A percentile compares a stretch with the other conserved stretches of the same genome.
phyloP scores from a whole-genome alignment of 2,329 filamentous ascomycete genomes.

The Fusarium coffeatum region DNA sequence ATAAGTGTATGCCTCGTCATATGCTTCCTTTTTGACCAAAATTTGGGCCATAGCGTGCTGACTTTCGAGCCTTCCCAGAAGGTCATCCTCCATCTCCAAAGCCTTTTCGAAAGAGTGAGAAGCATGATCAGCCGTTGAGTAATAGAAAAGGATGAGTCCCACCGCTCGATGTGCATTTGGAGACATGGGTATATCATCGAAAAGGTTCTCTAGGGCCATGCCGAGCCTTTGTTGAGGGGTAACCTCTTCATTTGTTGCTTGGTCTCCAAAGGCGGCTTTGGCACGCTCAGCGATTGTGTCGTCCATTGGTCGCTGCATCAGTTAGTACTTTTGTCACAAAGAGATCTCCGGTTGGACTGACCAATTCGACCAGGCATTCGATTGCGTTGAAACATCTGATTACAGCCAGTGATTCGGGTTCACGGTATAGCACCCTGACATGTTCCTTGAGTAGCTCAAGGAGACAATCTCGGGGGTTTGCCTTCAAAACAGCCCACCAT shows the following conservation, averaged over 20 bases:
- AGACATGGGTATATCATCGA: conserved; percentile 33
- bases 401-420: no score
- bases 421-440: neutral
- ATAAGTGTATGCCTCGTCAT: neutral
- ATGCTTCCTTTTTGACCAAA: no score
- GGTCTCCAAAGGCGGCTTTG: neutral
- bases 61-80: no score
- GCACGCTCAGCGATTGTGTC: neutral
- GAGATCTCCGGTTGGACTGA: no score
- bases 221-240: no score
- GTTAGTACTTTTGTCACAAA: no score
- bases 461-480: neutral
- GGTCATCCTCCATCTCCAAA: no score
- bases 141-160: no score
- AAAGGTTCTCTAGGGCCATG: conserved; percentile 6
- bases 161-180: neutral
- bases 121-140: no score
- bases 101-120: neutral
- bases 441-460: neutral
- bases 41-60: no score
- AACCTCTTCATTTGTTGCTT: no score
- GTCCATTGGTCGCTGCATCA: neutral
- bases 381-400: no score
- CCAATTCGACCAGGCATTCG: neutral
- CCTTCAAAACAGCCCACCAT: neutral